A percentile compares a stretch with the other conserved stretches of the same genome.
Evolutionary conservation across 2,329 filamentous ascomycete genomes (phyloP).

Genomic region (Cladobotryum protrusum): DNA sequence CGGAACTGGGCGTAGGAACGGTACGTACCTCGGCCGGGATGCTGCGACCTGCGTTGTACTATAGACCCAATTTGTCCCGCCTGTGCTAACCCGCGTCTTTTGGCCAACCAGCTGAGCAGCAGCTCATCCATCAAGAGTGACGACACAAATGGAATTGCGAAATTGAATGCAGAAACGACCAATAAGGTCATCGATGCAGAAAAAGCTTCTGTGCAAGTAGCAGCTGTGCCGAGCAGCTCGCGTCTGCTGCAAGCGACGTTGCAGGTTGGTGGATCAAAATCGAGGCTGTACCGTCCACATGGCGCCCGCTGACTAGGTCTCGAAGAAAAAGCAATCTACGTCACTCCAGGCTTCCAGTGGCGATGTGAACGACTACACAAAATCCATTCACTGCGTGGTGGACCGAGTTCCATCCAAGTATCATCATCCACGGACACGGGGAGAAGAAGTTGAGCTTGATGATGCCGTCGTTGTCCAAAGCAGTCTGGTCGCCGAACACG

Average conservation of each 20-base stretch:
- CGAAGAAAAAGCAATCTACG: conserved; percentile 8
- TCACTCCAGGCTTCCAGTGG: conserved; percentile 2
- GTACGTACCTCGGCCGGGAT: conserved; percentile 8
- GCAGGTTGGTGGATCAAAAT: no score
- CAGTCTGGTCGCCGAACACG: neutral
- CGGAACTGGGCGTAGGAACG: conserved; percentile 29
- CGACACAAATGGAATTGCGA: neutral
- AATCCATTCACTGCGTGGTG: conserved; percentile 2
- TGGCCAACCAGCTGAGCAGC: conserved; percentile 6
- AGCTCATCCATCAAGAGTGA: no score
- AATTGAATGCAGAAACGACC: no score
- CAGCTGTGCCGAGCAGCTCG: no score
- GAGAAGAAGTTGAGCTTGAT: conserved; percentile 1
- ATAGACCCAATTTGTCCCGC: neutral
- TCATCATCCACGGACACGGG: conserved; percentile 6
- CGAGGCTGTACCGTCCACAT: no score
- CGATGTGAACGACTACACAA: conserved; percentile 4
- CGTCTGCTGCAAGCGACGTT: no score
- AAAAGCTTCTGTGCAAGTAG: no score
- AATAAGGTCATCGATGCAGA: no score
- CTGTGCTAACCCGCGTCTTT: neutral
- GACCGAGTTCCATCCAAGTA: conserved; percentile 1
- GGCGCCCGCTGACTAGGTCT: no score
- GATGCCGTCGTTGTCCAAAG: conserved; percentile 13
- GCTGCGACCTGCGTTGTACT: neutral